phyloP scores from a whole-genome alignment of 1,139 yeast species.

The Saccharomyces hybrid region DNA sequence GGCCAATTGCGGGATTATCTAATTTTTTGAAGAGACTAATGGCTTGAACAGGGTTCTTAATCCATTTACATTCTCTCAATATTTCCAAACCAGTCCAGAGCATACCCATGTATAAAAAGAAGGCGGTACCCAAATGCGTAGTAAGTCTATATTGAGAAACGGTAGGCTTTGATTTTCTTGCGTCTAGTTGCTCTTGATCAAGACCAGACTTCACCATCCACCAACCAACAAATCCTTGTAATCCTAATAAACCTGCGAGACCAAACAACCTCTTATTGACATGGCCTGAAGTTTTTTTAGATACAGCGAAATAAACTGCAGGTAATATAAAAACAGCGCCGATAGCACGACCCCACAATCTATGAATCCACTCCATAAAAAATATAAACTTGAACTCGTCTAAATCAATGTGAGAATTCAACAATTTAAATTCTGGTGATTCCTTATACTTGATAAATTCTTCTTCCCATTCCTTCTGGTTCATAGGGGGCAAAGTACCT shows the following conservation, averaged over 20 bases:
- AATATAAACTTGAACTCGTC: constrained; percentile 94
- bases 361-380: constrained; percentile 97
- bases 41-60: constrained; percentile 50
- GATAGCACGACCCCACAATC: constrained; percentile 85
- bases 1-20: constrained; percentile 50
- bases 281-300: constrained; percentile 59
- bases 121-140: constrained; percentile 92
- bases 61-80: constrained; percentile 66
- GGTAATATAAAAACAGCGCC: constrained; percentile 81
- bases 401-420: constrained; percentile 82
- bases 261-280: constrained; percentile 64
- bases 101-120: constrained; percentile 79
- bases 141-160: constrained; percentile 94
- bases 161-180: constrained; percentile 83
- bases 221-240: constrained; percentile 98
- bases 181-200: constrained; percentile 70
- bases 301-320: constrained; percentile 68
- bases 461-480: constrained; percentile 70
- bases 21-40: constrained; percentile 45
- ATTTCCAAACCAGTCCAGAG: constrained; percentile 84
- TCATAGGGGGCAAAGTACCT: constrained; percentile 84
- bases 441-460: constrained; percentile 76
- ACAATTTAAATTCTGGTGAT: constrained; percentile 85
- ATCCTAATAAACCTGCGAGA: constrained; percentile 69
- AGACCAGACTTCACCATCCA: constrained; percentile 99